Evolutionary conservation across 768 basidiomycete species (phyloP), one percentile per base, ranked within the genome.

Genomic region (Terana coerulea): DNA sequence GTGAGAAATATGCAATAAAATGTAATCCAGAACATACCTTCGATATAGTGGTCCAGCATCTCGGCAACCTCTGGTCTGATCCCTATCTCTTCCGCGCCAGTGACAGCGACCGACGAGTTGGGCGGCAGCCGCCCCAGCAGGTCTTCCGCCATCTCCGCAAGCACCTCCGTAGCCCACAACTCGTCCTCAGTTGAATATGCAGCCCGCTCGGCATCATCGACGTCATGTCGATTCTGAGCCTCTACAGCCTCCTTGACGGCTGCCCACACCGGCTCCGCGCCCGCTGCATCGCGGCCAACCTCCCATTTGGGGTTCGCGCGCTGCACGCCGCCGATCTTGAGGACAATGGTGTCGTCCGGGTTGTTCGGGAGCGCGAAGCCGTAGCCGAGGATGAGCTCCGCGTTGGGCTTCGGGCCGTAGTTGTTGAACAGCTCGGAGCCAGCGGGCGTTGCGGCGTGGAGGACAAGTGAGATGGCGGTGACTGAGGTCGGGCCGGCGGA

Each of bases 401-500:
- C 77, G 65, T 95, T 95, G 0, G 91, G 83, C 64, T 97, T 97
- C 0, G 84, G 79, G 0, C 94, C 95, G 65, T 97, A 97, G 64
- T 95, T 95, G 70, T 94, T 95, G 71, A 86, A 83, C 17, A 95
- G 70, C 64, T 93, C 87, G 22, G 73, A 61, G 14, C 75, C 77
- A 1, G 67, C 54, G 1, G 56, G 54, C 3, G 73, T 69, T 0
- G 71, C 43, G 1, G 60, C 65, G 59, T 86, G 85, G 6, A 78
- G 67, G 2, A 88, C 71, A 46, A 95, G 75, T 1, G 86, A 81
- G 49, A 95, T 77, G 14, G 66, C 67, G 42, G 76, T 64, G 22
- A 62, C 61, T 14, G 57, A 7, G 3, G 34, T 1, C 14, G 33
- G 41, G 5, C 53, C 33, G 33, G 61, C 9, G 6, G 46, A 2